These are phyloP conservation scores for Blastobotrys ciferrii DNA, from an alignment of 1,139 yeast species.

Conservation along the genomic window DNA sequence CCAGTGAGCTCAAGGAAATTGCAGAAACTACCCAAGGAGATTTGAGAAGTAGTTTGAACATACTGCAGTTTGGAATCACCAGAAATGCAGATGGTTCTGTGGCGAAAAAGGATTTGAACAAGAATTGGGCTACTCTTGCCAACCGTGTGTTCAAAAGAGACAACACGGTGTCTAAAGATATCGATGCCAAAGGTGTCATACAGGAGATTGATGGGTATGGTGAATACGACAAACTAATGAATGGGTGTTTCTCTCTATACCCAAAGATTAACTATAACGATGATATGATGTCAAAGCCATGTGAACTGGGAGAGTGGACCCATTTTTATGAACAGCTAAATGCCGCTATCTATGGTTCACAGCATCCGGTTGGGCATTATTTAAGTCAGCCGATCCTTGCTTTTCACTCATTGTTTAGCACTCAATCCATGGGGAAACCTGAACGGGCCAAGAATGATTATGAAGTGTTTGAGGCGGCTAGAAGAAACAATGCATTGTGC, in stretches of 20 bases:
- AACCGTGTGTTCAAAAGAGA: slow-evolving; percentile 37
- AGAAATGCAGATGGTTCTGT: slow-evolving; percentile 14
- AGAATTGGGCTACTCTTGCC: slow-evolving; percentile 29
- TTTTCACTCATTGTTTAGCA: slow-evolving; percentile 61
- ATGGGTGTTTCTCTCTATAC: slow-evolving; percentile 70
- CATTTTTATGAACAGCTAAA: slow-evolving; percentile 58
- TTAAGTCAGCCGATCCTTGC: slow-evolving; percentile 59
- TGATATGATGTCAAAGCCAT: slow-evolving; percentile 61
- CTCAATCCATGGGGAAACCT: slow-evolving; percentile 47
- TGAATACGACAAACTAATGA: slow-evolving; percentile 59
- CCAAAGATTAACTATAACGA: slow-evolving; percentile 59
- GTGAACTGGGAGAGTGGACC: slow-evolving; percentile 73
- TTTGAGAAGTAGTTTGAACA: slow-evolving; percentile 79
- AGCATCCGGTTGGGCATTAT: slow-evolving; percentile 54
- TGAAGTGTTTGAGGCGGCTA: slow-evolving; percentile 32
- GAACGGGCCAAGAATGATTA: slow-evolving; percentile 43
- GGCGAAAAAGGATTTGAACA: slow-evolving; percentile 25
- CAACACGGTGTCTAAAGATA: slow-evolving; percentile 51
- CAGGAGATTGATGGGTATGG: slow-evolving; percentile 47
- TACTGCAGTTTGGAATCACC: slow-evolving; percentile 64
- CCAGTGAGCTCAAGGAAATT: slow-evolving; percentile 50
- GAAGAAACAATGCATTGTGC: slow-evolving; percentile 27
- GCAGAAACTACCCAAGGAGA: slow-evolving; percentile 79
- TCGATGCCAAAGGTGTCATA: slow-evolving; percentile 46
- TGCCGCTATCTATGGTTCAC: slow-evolving; percentile 43